These are phyloP conservation scores for Ephemerocybe angulata DNA, from an alignment of 768 basidiomycete species.

Conservation along the genomic window DNA sequence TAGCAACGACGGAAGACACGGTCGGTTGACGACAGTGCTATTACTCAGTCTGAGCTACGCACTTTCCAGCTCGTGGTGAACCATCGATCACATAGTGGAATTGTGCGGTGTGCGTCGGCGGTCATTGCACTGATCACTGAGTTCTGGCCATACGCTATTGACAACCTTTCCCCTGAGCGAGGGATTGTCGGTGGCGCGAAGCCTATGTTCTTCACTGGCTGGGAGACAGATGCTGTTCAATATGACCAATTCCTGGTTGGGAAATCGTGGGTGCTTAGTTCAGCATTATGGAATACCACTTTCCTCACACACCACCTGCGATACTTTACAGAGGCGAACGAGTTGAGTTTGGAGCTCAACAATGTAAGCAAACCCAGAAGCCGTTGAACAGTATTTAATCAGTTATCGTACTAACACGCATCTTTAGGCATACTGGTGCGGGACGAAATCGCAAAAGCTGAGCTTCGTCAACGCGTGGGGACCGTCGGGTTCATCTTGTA, in stretches of 20 bases:
- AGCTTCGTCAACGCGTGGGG: constrained; percentile 50
- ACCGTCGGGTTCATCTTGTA: constrained; percentile 59
- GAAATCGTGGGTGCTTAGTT: constrained; percentile 35
- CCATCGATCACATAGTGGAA: constrained; percentile 69
- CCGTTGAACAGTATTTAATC: too few species aligned
- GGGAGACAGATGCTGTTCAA: constrained; percentile 40
- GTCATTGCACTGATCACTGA: constrained; percentile 55
- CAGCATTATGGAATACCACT: neutral
- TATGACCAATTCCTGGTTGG: constrained; percentile 61
- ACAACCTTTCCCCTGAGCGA: constrained; percentile 50
- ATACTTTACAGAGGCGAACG: constrained; percentile 35
- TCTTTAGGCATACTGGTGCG: constrained; percentile 64
- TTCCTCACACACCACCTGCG: neutral
- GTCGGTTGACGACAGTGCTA: neutral
- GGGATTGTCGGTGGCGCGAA: constrained; percentile 54
- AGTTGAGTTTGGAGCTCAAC: constrained; percentile 60
- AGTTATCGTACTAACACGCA: neutral
- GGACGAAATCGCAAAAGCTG: constrained; percentile 46
- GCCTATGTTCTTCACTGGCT: constrained; percentile 56
- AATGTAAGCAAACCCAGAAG: constrained; percentile 58
- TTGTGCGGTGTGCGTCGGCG: constrained; percentile 64
- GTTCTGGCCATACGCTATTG: constrained; percentile 68
- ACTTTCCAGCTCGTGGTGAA: constrained; percentile 58
- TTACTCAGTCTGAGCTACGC: constrained; percentile 12
- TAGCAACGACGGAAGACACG: constrained; percentile 3